Conservation (phyloP, 2,329 filamentous ascomycete species). For the Talaromyces funiculosus region DNA sequence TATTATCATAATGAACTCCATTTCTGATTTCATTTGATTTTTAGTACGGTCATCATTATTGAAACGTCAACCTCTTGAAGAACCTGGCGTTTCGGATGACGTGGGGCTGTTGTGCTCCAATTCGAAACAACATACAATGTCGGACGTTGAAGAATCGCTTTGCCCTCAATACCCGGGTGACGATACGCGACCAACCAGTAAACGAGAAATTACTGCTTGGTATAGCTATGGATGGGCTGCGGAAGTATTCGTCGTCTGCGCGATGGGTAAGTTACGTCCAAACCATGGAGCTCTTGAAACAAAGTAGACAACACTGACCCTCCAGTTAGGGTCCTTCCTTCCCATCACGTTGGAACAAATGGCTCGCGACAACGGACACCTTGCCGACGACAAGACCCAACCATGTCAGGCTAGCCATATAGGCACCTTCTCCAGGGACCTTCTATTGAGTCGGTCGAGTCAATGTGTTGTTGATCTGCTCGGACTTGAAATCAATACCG, state of each 20-base stretch:
- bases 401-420: conserved; percentile 13
- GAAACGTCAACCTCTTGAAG: background rate
- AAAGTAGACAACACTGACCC: background rate
- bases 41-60: background rate
- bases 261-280: conserved; percentile 49
- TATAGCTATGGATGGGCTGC: conserved; percentile 95
- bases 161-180: conserved; percentile 67
- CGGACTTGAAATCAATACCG: conserved; percentile 85
- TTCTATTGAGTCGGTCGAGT: conserved; percentile 29
- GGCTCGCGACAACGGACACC: conserved; percentile 83
- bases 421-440: background rate
- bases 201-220: conserved; percentile 85
- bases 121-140: conserved; percentile 16
- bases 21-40: background rate
- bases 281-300: background rate
- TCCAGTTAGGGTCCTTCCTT: conserved; percentile 72
- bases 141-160: conserved; percentile 27
- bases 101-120: background rate
- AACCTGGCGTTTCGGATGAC: background rate
- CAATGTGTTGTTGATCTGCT: conserved; percentile 81
- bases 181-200: conserved; percentile 81
- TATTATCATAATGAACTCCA: background rate
- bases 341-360: conserved; percentile 92
- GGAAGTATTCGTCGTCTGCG: conserved; percentile 94
- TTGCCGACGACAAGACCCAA: conserved; percentile 65